Base-by-base conservation (phyloP, 495 filamentous ascomycete species). In the Jackrogersella minutella region DNA sequence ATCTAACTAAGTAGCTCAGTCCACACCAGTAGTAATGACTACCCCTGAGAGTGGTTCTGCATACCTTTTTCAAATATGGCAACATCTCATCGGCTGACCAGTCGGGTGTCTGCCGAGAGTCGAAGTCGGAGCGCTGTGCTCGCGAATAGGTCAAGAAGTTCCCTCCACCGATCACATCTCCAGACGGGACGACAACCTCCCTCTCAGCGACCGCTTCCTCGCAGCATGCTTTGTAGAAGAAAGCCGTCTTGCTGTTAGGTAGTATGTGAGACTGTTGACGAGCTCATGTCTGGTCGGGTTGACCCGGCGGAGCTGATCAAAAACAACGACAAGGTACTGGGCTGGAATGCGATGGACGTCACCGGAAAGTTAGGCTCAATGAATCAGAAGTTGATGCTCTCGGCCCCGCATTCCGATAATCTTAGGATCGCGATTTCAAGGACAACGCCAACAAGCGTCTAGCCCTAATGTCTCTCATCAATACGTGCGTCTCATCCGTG, bases 1-100 rank as follows among this genome's bases (percentile, higher is more conserved):
- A n/a, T n/a, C n/a, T n/a, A n/a, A n/a, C n/a, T n/a, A n/a, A n/a
- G n/a, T n/a, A n/a, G n/a, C n/a, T n/a, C n/a, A n/a, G n/a, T n/a
- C n/a, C n/a, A n/a, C n/a, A n/a, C n/a, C n/a, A n/a, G n/a, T n/a
- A n/a, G n/a, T n/a, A n/a, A n/a, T n/a, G n/a, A n/a, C n/a, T n/a
- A n/a, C n/a, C n/a, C n/a, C n/a, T n/a, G n/a, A n/a, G n/a, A n/a
- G n/a, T n/a, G n/a, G n/a, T n/a, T n/a, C n/a, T n/a, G n/a, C n/a
- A 58, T 69, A 84, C 82, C 78, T 86, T 86, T 54, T 78, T 82
- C 39, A 84, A 30, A 50, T 76, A 79, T 1, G 82, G 81, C 34
- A 82, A 14, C 64, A 86, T 60, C 0, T 83, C 82, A 13, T 83
- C 74, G 5, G 74, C 75, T 17, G 72, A 72, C 84, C 84, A 86